These are phyloP conservation scores for Salix caprea DNA, from an alignment of 345 rosid species.

Conservation along the genomic window DNA sequence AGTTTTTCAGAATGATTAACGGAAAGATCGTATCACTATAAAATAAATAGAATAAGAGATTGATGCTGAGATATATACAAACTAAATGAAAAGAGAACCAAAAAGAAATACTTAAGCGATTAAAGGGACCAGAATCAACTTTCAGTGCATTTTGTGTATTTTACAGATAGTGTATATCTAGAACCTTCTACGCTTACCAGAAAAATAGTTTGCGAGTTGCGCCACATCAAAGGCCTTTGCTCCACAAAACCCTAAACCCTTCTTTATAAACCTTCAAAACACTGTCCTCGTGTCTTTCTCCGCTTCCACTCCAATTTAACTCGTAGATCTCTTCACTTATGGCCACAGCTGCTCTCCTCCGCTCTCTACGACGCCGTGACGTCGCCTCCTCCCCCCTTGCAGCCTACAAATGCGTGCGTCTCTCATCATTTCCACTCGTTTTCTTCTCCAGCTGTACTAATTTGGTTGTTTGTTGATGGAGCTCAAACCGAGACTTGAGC, in stretches of 20 bases:
- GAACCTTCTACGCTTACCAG: constrained; percentile 14
- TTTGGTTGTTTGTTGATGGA: not conserved
- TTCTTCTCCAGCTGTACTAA: not conserved
- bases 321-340: constrained; percentile 17
- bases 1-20: no score
- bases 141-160: not conserved
- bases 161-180: not conserved
- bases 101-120: not conserved
- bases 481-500: not conserved
- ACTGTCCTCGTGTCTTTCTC: no score
- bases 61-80: not conserved
- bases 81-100: not conserved
- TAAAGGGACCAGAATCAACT: not conserved
- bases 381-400: constrained; percentile 51
- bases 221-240: not conserved
- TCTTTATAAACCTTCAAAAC: not conserved
- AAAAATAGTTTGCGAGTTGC: not conserved
- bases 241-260: constrained; percentile 25
- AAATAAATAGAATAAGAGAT: not conserved
- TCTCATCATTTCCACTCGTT: not conserved
- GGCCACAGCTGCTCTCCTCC: constrained; percentile 66
- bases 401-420: constrained; percentile 58
- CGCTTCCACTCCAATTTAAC: no score
- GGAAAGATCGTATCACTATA: no score
- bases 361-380: constrained; percentile 67